Evolutionary conservation across 129 eudicot genomes (phyloP), one percentile per base, ranked within the genome.

Genomic region (Artemisia annua): DNA sequence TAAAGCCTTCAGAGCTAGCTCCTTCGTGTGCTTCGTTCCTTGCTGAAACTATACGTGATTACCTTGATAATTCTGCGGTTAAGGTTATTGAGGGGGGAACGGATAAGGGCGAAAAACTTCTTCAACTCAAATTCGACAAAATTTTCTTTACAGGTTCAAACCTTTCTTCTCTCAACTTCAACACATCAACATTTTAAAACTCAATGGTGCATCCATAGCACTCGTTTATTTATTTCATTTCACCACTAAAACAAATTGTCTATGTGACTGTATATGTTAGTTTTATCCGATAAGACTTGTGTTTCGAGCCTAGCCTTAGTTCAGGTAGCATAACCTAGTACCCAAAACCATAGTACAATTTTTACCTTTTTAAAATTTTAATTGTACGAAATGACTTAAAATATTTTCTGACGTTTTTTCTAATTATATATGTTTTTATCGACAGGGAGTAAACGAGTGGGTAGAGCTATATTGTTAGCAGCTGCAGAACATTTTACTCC

Each of bases 1-100:
- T 93, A 73, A 93, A 93, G 80, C 98, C 98, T n/a, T 93, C 98
- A 5, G 98, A 93, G 72, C 65, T 86, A 20, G 87, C 98, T 69
- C 92, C 98, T 32, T 65, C 86, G 0, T 85, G 82, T 57, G 78
- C 98, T 43, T 75, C 90, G 3, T 12, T 83, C 7, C 75, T 93
- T 49, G 92, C 92, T 7, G 82, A 79, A 19, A 62, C 76, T 7
- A 74, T 89, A 54, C 79, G 43, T 48, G 68, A 75, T 56, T 89
- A 89, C 76, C 82, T 93, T 60, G 98, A 93, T 69, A 75, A 78
- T 56, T 70, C 76, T 28, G 90, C 95, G 18, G 66, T 89, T n/a
- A 87, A 87, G 69, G 86, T 93, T 63, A 71, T 93, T 15, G 78
- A 89, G 81, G 98, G 98, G 30, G 98, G 87, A 48, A 49, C 71